These are phyloP conservation scores for Perilla frutescens DNA, from an alignment of 257 asterid genomes.

Conservation along the genomic window DNA sequence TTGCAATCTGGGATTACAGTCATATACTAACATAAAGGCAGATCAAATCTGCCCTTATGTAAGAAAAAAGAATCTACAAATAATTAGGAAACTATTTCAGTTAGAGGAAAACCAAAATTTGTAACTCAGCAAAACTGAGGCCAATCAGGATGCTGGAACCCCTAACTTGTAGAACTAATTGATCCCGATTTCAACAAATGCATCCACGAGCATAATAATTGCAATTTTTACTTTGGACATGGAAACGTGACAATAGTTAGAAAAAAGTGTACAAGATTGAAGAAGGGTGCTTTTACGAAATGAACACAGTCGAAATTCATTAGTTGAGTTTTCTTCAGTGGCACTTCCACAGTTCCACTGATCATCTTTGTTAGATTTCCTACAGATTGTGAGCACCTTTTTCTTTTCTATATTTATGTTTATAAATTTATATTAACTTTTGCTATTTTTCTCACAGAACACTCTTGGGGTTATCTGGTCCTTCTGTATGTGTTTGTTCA, in stretches of 20 bases:
- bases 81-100: background rate
- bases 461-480: conserved; percentile 90
- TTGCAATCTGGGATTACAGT: background rate
- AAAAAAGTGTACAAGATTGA: background rate
- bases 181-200: background rate
- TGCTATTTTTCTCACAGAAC: conserved; percentile 53
- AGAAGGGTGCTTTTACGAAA: background rate
- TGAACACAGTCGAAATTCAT: background rate
- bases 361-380: conserved; percentile 6
- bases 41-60: background rate
- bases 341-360: conserved; percentile 7
- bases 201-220: conserved; percentile 7
- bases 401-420: conserved; percentile 2
- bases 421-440: conserved; percentile 21
- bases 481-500: conserved; percentile 83
- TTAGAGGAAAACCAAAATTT: background rate
- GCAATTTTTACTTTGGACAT: conserved; percentile 6
- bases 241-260: background rate
- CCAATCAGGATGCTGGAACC: background rate
- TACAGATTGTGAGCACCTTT: conserved; percentile 12
- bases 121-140: background rate
- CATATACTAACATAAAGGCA: background rate
- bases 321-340: conserved; percentile 24
- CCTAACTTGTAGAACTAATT: background rate
- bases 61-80: background rate